phyloP scores from a whole-genome alignment of 139 green algal genomes.

The Chlorella vulgaris region DNA sequence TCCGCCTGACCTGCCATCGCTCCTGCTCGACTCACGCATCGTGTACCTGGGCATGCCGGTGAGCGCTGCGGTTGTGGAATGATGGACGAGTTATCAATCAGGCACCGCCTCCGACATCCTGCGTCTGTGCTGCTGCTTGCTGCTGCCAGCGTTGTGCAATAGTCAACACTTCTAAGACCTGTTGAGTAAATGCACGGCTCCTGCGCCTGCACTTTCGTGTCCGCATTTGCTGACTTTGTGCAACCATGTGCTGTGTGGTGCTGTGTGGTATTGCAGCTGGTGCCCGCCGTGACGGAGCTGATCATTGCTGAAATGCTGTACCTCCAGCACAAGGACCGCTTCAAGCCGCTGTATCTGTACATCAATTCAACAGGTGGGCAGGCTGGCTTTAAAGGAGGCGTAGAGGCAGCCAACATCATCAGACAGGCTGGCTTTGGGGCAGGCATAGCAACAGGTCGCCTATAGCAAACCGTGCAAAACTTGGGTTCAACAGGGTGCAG shows the following conservation, averaged over 20 bases:
- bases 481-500: too few species aligned
- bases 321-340: slow-evolving; percentile 89
- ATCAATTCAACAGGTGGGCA: slow-evolving; percentile 94
- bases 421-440: neutral
- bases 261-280: too few species aligned
- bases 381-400: neutral
- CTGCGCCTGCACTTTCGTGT: too few species aligned
- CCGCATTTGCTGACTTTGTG: too few species aligned
- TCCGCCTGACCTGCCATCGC: slow-evolving; percentile 95
- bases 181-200: too few species aligned
- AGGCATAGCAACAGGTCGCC: too few species aligned
- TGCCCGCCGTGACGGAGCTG: slow-evolving; percentile 98
- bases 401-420: too few species aligned
- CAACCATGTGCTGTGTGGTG: neutral
- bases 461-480: too few species aligned
- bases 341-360: slow-evolving; percentile 89
- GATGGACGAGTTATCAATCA: too few species aligned
- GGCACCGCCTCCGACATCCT: too few species aligned
- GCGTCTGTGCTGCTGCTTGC: neutral
- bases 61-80: neutral
- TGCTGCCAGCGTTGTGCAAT: too few species aligned
- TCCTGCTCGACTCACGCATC: slow-evolving; percentile 97
- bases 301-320: slow-evolving; percentile 98
- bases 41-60: slow-evolving; percentile 99
- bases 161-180: too few species aligned